Evolutionary conservation across 2,329 filamentous ascomycete species (phyloP).

Genomic region (Thyridium curvatum): DNA sequence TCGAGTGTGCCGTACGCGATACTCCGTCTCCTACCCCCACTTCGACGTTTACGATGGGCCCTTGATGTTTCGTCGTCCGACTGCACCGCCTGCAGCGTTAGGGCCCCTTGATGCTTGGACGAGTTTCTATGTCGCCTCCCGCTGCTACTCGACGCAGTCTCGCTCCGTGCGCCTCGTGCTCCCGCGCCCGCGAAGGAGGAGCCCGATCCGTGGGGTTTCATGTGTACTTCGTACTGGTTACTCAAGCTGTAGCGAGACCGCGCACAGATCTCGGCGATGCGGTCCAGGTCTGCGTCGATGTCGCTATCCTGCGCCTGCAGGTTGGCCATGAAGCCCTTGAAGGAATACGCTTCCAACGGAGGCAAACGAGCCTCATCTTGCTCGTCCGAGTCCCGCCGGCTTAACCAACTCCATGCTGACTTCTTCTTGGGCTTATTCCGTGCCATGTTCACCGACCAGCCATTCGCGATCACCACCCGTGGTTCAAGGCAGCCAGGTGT

Average conservation of each 20-base stretch:
- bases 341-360: slow-evolving; percentile 57
- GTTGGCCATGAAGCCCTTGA: slow-evolving; percentile 57
- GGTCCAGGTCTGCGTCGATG: slow-evolving; percentile 53
- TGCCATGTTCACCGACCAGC: slow-evolving; percentile 30
- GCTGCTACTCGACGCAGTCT: slow-evolving; percentile 2
- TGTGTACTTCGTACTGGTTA: slow-evolving; percentile 62
- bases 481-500: background rate
- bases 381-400: slow-evolving; percentile 11
- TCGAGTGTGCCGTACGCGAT: slow-evolving; percentile 57
- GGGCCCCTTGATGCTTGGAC: slow-evolving; percentile 31
- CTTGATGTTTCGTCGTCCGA: slow-evolving; percentile 45
- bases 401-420: slow-evolving; percentile 6
- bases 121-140: slow-evolving; percentile 13
- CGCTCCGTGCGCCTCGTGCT: slow-evolving; percentile 6
- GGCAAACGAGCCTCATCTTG: slow-evolving; percentile 39
- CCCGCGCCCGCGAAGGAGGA: slow-evolving; percentile 32
- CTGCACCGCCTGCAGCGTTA: slow-evolving; percentile 50
- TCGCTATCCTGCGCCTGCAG: slow-evolving; percentile 37
- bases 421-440: slow-evolving; percentile 34
- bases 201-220: slow-evolving; percentile 55
- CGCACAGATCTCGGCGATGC: slow-evolving; percentile 62
- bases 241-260: slow-evolving; percentile 58
- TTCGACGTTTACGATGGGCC: slow-evolving; percentile 32
- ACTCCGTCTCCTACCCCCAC: slow-evolving; percentile 37
- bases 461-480: slow-evolving; percentile 4